These are phyloP conservation scores for Pythium graminicola DNA, from an alignment of 352 stramenopile species.

Conservation along the genomic window DNA sequence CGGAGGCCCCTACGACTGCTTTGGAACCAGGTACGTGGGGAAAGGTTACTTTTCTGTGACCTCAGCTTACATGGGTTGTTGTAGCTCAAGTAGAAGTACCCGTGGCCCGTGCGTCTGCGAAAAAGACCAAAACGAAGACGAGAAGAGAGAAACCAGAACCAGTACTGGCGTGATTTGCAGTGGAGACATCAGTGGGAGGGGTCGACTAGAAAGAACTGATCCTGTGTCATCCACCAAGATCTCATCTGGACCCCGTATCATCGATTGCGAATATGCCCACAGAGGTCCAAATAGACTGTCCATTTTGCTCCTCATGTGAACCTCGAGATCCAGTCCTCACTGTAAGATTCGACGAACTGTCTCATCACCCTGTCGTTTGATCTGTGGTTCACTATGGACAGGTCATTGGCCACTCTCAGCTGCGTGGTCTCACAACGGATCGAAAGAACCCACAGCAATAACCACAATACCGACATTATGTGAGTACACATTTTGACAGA, in stretches of 20 bases:
- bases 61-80: neutral
- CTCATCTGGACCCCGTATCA: too few species aligned
- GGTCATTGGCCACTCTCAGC: neutral
- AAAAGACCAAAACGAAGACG: neutral
- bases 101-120: neutral
- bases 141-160: neutral
- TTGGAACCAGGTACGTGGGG: constrained; percentile 36
- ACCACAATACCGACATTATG: too few species aligned
- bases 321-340: neutral
- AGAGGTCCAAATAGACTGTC: too few species aligned
- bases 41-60: neutral
- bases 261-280: too few species aligned
- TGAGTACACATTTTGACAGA: too few species aligned
- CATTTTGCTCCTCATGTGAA: too few species aligned
- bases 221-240: too few species aligned
- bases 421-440: too few species aligned
- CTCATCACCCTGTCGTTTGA: too few species aligned
- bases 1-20: constrained; percentile 41
- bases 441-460: too few species aligned
- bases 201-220: neutral
- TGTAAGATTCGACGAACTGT: too few species aligned
- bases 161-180: neutral
- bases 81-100: neutral
- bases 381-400: neutral
- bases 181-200: neutral